These are phyloP conservation scores for Pseudopediastrum boryanum DNA, from an alignment of 139 green algal species.

Conservation along the genomic window DNA sequence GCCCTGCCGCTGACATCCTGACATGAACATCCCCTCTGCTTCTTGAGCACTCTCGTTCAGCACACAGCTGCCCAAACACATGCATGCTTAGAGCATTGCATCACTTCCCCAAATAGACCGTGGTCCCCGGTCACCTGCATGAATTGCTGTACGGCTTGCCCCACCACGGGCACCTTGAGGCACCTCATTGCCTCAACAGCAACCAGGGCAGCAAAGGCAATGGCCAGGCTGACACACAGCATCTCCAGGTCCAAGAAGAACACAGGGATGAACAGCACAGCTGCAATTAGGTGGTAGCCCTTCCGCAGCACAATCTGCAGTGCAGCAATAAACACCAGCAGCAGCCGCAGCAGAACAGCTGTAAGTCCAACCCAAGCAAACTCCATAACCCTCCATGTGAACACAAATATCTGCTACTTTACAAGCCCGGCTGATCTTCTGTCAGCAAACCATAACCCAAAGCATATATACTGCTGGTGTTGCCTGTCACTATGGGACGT, in stretches of 20 bases:
- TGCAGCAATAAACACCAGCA: not conserved
- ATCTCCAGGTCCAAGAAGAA: conserved; percentile 70
- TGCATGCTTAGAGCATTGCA: no score
- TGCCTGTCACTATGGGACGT: no score
- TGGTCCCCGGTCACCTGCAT: no score
- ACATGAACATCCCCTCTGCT: no score
- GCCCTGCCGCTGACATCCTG: no score
- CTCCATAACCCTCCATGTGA: not conserved
- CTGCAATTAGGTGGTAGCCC: conserved; percentile 80
- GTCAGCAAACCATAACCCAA: no score
- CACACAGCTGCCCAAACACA: no score
- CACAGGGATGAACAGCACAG: conserved; percentile 74
- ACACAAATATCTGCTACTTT: conserved; percentile 19
- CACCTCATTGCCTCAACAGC: conserved; percentile 54
- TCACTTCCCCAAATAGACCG: no score
- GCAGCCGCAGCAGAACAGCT: no score
- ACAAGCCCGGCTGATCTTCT: no score
- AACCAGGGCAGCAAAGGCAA: conserved; percentile 57
- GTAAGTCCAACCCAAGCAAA: conserved; percentile 7
- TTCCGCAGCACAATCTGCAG: conserved; percentile 63
- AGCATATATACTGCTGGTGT: no score
- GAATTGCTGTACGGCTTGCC: conserved; percentile 18
- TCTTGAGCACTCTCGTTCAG: no score
- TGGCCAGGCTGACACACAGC: conserved; percentile 60
- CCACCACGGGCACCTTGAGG: not conserved